Evolutionary conservation across 768 basidiomycete genomes (phyloP), one percentile per base, ranked within the genome.

Genomic region (Gymnopilus junonius): DNA sequence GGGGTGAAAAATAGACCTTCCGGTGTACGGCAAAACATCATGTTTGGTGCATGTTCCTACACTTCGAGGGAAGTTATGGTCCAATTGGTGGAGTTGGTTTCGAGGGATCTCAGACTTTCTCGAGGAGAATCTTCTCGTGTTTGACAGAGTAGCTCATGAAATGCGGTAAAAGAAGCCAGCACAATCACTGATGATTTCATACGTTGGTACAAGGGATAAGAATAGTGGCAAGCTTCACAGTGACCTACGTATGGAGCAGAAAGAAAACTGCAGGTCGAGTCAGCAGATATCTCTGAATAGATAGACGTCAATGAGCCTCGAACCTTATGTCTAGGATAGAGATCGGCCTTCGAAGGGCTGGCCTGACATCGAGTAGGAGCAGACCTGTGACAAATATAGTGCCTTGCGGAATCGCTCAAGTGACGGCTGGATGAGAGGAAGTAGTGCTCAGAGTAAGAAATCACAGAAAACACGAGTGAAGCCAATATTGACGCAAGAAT

Each of bases 1-100:
- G 31, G 34, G 58, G 43, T 35, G 45, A 48, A 48, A n/a, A 48
- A 34, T 59, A 59, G 43, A 15, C 46, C 58, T 59, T 34, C 46
- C 32, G 58, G 35, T 50, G 20, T 34, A 43, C 34, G 45, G 43
- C 32, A 34, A n/a, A 50, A 8, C 27, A 34, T 48, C 34, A 21
- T 37, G 53, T 54, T 37, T 35, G 21, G 32, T 35, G 34, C 53
- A 54, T 54, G 34, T 15, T 48, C n/a, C n/a, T n/a, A n/a, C n/a
- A n/a, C n/a, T n/a, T n/a, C 23, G 25, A 48, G 25, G 45, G 10
- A 15, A 15, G 23, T 11, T 25, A 48, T 48, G n/a, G 45, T 21
- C 25, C 23, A 48, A 25, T 14, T 3, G 15, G 45, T 48, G 23
- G 12, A 25, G 45, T 48, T n/a, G n/a, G n/a, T n/a, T n/a, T n/a